Percentiles rank a stretch among this genome's conserved stretches.
phyloP scores from a whole-genome alignment of 2,329 filamentous ascomycete genomes.

The Nemania sp. region DNA sequence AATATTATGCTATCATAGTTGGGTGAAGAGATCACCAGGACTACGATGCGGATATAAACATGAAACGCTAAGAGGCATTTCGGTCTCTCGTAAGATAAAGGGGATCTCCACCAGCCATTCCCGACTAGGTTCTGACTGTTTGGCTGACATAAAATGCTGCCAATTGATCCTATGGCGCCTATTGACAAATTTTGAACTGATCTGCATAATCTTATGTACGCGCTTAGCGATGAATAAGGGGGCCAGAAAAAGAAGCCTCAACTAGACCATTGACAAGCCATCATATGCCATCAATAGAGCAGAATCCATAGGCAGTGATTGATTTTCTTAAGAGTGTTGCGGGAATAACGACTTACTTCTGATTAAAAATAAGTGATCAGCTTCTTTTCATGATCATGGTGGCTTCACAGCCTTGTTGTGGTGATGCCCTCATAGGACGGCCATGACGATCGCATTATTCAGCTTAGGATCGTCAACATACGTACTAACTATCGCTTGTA shows the following conservation, averaged over 20 bases:
- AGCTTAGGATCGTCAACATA: not conserved
- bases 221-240: not conserved
- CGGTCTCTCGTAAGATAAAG: constrained; percentile 3
- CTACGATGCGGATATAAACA: not conserved
- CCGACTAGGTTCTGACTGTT: not conserved
- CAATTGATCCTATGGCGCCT: not conserved
- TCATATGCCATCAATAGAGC: not conserved
- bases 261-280: not conserved
- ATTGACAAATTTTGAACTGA: not conserved
- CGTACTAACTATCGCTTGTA: not conserved
- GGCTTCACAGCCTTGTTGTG: constrained; percentile 3
- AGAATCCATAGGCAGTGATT: not conserved
- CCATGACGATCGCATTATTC: not conserved
- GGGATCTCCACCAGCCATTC: not conserved
- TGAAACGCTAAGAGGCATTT: constrained; percentile 8
- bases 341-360: not conserved
- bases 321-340: not conserved
- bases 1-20: not conserved
- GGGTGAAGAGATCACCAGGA: not conserved
- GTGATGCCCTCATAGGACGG: not conserved
- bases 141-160: not conserved
- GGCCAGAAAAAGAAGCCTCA: not conserved
- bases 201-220: not conserved
- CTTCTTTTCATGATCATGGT: not conserved
- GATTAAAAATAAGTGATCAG: constrained; percentile 17